Evolutionary conservation across 2,329 filamentous ascomycete species (phyloP).

Genomic region (Aspergillus arachidicola): DNA sequence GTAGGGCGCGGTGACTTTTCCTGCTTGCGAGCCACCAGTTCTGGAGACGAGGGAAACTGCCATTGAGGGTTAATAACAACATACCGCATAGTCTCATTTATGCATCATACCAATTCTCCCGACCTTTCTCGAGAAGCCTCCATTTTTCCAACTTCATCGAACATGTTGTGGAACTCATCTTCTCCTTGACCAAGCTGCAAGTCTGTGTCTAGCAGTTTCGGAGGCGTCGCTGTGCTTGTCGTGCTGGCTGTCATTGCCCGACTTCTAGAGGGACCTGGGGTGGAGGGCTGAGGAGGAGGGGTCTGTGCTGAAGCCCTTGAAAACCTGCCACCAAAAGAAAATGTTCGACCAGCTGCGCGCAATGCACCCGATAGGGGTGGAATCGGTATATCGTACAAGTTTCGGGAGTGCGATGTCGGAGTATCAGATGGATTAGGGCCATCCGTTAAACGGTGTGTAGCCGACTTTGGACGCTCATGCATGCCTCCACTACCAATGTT

Average conservation of each 20-base stretch:
- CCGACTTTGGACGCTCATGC: conserved; percentile 52
- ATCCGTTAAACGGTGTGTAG: conserved; percentile 60
- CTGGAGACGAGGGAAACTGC: conserved; percentile 29
- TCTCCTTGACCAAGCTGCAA: conserved; percentile 45
- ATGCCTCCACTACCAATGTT: conserved; percentile 49
- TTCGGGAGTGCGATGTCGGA: conserved; percentile 40
- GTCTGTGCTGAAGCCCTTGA: conserved; percentile 32
- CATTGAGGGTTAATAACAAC: conserved; percentile 21
- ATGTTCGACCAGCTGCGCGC: conserved; percentile 53
- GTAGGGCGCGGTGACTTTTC: conserved; percentile 34
- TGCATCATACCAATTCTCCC: conserved; percentile 25
- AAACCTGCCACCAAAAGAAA: conserved; percentile 55
- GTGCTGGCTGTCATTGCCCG: conserved; percentile 56
- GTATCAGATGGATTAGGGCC: conserved; percentile 42
- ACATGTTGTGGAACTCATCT: conserved; percentile 56
- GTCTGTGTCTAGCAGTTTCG: conserved; percentile 52
- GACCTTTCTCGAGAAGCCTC: conserved; percentile 28
- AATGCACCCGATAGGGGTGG: conserved; percentile 47
- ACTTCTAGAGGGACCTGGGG: conserved; percentile 38
- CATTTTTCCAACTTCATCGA: conserved; percentile 48
- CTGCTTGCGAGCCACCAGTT: conserved; percentile 24
- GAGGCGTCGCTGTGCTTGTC: conserved; percentile 54
- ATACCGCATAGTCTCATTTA: conserved; percentile 8
- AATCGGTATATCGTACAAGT: conserved; percentile 44
- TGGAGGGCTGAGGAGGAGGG: conserved; percentile 25